phyloP scores from a whole-genome alignment of 2,329 filamentous ascomycete species.

The Phyllachora maydis region DNA sequence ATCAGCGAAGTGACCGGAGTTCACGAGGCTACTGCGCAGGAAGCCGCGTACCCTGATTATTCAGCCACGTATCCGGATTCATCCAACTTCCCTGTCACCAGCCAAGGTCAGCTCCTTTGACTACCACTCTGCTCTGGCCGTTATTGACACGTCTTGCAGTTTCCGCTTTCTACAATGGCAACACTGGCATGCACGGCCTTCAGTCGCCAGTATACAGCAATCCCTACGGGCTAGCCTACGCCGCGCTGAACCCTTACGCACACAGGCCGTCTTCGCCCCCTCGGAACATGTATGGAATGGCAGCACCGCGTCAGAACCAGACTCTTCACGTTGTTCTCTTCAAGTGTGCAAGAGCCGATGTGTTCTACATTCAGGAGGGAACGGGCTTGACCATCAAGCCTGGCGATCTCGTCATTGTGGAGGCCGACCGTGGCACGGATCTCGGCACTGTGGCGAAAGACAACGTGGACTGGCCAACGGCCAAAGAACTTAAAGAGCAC shows the following conservation, averaged over 20 bases:
- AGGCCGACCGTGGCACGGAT: slow-evolving; percentile 90
- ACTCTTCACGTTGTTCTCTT: slow-evolving; percentile 80
- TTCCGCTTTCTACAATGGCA: slow-evolving; percentile 16
- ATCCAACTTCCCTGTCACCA: slow-evolving; percentile 19
- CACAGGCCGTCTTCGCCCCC: slow-evolving; percentile 39
- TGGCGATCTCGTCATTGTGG: slow-evolving; percentile 89
- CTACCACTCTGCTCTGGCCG: not conserved
- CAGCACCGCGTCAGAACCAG: slow-evolving; percentile 43
- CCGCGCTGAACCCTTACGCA: slow-evolving; percentile 19
- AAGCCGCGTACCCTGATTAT: slow-evolving; percentile 24
- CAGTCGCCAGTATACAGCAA: slow-evolving; percentile 16
- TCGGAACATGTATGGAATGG: slow-evolving; percentile 37
- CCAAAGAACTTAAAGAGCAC: slow-evolving; percentile 75
- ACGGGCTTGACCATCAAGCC: slow-evolving; percentile 79
- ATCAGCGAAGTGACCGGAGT: too few species aligned
- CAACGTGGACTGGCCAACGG: slow-evolving; percentile 71
- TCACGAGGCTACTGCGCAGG: slow-evolving; percentile 21
- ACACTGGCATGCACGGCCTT: slow-evolving; percentile 9
- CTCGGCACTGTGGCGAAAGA: slow-evolving; percentile 80
- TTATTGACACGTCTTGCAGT: slow-evolving; percentile 8
- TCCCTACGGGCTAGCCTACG: slow-evolving; percentile 25
- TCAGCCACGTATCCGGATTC: slow-evolving; percentile 14
- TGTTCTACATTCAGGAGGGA: slow-evolving; percentile 93
- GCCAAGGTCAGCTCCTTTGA: slow-evolving; percentile 13
- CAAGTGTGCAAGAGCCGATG: slow-evolving; percentile 87